These are phyloP conservation scores for Butyriboletus loyo DNA, from an alignment of 768 basidiomycete species.

Conservation along the genomic window DNA sequence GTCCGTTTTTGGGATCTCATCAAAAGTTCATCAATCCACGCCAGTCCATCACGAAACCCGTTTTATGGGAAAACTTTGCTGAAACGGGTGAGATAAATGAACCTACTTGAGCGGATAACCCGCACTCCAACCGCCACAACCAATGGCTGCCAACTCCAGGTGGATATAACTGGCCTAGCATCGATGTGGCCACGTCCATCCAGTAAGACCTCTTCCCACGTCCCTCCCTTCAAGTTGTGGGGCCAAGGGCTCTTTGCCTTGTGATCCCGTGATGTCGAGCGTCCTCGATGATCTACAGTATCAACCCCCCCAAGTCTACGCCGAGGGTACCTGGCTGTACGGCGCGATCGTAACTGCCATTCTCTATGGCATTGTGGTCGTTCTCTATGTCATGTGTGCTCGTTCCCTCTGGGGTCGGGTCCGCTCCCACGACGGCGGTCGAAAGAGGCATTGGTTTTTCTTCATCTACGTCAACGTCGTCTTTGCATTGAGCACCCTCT, in stretches of 20 bases:
- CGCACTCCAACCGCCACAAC: not conserved
- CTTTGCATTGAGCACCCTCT: conserved; percentile 30
- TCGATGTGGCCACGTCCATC: not conserved
- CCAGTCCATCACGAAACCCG: no score
- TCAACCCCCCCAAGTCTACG: conserved; percentile 14
- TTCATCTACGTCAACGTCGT: conserved; percentile 28
- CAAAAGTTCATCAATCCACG: no score
- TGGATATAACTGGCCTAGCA: conserved; percentile 5
- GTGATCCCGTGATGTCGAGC: conserved; percentile 15
- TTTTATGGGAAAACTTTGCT: not conserved
- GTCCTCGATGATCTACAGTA: conserved; percentile 4
- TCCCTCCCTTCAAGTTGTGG: not conserved
- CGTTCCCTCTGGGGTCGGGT: conserved; percentile 27
- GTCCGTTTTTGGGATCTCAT: no score
- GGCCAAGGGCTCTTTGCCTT: not conserved
- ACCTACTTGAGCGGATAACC: no score
- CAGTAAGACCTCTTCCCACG: conserved; percentile 3
- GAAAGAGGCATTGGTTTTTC: conserved; percentile 27
- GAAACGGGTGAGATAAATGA: no score
- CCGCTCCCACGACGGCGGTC: conserved; percentile 1
- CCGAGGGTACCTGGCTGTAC: conserved; percentile 30
- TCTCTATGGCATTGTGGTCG: conserved; percentile 28
- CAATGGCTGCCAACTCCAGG: not conserved
- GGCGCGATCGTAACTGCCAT: conserved; percentile 28
- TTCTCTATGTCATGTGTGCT: conserved; percentile 25